These are phyloP conservation scores for Dendrostoma leiphaemia DNA, from an alignment of 2,329 filamentous ascomycete genomes.

Conservation along the genomic window DNA sequence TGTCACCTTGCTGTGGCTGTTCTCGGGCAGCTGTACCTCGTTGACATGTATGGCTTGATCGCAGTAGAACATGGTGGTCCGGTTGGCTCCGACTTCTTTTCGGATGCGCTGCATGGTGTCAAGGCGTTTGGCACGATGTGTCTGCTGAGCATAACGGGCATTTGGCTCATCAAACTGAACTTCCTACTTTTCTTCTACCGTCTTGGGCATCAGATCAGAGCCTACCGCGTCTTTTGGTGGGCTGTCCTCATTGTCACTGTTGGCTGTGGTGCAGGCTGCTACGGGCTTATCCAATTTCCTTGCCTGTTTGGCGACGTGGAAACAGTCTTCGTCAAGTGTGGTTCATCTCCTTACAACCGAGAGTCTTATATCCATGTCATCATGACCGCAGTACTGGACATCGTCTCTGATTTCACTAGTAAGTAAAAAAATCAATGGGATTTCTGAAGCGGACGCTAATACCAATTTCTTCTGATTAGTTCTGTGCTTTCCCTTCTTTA, in stretches of 20 bases:
- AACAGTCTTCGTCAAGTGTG: conserved; percentile 13
- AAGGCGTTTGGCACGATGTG: not conserved
- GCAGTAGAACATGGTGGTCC: not conserved
- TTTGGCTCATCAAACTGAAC: conserved; percentile 18
- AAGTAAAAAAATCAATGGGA: not conserved
- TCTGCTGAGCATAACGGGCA: not conserved
- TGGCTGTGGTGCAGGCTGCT: not conserved
- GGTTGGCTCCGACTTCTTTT: conserved; percentile 7
- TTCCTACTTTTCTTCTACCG: conserved; percentile 17
- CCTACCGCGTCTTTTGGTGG: conserved; percentile 20
- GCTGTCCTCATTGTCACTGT: conserved; percentile 12
- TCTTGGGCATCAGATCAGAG: not conserved
- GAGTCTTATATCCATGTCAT: conserved; percentile 1
- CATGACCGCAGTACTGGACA: conserved; percentile 15
- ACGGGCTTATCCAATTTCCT: conserved; percentile 12
- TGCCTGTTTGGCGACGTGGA: conserved; percentile 18
- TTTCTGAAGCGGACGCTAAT: not conserved
- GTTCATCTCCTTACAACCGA: not conserved
- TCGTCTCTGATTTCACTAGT: conserved; percentile 18
- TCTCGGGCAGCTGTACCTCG: not conserved
- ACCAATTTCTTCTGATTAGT: no score
- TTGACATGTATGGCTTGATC: not conserved
- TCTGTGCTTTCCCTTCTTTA: conserved; percentile 17
- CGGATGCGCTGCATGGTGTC: not conserved
- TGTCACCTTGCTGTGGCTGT: conserved; percentile 8